Evolutionary conservation across 1,139 yeast species (phyloP).

Genomic region (Protomyces lactucae-debilis): DNA sequence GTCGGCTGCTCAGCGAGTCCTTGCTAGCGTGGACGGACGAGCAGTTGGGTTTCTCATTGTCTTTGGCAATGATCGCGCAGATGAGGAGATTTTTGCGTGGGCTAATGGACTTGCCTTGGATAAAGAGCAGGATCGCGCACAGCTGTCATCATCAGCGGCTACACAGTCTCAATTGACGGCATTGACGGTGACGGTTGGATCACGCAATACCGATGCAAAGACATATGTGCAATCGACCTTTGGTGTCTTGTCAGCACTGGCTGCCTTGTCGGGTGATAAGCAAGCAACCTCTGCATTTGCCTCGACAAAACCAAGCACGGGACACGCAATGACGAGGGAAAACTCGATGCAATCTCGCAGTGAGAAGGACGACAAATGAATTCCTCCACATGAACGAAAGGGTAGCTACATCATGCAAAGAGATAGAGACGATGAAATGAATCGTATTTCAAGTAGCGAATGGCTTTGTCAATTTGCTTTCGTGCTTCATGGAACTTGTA

Average conservation of each 20-base stretch:
- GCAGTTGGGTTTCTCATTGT: slow-evolving; percentile 26
- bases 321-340: background rate
- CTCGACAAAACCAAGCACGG: background rate
- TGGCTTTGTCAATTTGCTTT: too few relatives aligned
- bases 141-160: background rate
- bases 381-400: too few relatives aligned
- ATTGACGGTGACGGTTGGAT: slow-evolving; percentile 18
- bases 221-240: slow-evolving; percentile 20
- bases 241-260: slow-evolving; percentile 15
- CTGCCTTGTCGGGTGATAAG: background rate
- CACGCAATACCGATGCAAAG: slow-evolving; percentile 19
- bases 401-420: too few relatives aligned
- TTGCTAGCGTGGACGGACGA: background rate
- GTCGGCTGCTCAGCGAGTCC: slow-evolving; percentile 49
- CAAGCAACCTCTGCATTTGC: background rate
- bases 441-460: too few relatives aligned
- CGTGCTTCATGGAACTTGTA: background rate
- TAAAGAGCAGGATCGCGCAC: background rate
- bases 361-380: background rate
- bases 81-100: slow-evolving; percentile 64
- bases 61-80: slow-evolving; percentile 47
- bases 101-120: slow-evolving; percentile 42
- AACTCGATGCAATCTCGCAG: background rate
- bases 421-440: too few relatives aligned
- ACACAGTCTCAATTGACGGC: background rate